Base-by-base conservation (phyloP, 441 rosid genomes). In the Gossypium davidsonii region DNA sequence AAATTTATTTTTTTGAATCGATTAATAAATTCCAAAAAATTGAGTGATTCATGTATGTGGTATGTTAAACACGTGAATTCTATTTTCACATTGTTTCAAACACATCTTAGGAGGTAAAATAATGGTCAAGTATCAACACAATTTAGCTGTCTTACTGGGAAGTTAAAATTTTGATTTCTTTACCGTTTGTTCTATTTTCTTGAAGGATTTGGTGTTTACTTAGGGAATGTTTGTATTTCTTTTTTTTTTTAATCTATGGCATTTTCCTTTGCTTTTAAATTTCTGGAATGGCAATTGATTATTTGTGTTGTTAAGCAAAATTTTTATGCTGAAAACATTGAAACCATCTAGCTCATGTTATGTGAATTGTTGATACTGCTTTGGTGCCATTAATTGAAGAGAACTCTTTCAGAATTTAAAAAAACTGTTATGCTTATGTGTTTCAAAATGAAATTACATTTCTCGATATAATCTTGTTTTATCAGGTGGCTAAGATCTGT, bases 401-500 rank as follows among this genome's bases (percentile, higher is more conserved):
- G 53, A 21, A 60, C 65, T 6, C 2, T 6, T 60, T 28, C 18
- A 59, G n/a, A 44, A 44, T 1, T 59, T 5, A 6, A 26, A 28
- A 44, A 3, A 31, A 26, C 34, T 51, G 26, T 56, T 34, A 14
- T 53, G 62, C 58, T 59, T 34, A 15, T 23, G 70, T 25, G 62
- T 48, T 48, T 21, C n/a, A 1, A 26, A 26, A 25, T 28, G 61
- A 55, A 53, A 28, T 31, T 21, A 26, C 9, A 28, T 55, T 21
- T 18, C 15, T 72, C 59, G 39, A 59, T 51, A 6, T 31, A 1
- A 59, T 59, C 55, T 11, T 59, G 39, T 79, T 79, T 17, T 28
- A 18, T 75, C 70, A 77, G 79, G 73, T 76, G 71, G 69, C 71
- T 77, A 57, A 74, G 53, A 53, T 75, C 28, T 70, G 48, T 68